Base-by-base conservation (phyloP, 768 basidiomycete species). In the Boletus vermiculosoides region DNA sequence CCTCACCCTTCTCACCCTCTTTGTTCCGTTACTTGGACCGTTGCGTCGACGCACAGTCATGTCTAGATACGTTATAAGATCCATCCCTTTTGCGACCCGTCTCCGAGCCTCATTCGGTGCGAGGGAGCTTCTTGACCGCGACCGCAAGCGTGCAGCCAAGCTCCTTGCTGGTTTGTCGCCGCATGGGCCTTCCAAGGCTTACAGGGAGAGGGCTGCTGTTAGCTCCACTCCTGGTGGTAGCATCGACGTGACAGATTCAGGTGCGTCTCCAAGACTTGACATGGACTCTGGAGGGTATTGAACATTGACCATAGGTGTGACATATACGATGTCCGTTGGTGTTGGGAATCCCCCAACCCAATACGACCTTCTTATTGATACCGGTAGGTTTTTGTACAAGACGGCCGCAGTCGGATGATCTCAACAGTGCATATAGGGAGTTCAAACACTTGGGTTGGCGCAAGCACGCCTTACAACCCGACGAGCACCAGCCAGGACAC, bases 361-460 rank as follows among this genome's bases (percentile, higher is more conserved):
- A 48, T 84, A 77, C 64, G 78, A 68, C 2, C 78, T 87, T 40
- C 74, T 85, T 47, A 83, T 85, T 33, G 83, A 85, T 54, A 86
- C 82, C 1, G 82, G 83, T 78, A 57, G 25, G 73, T 42, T 58
- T 20, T 50, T 37, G 25, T 31, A 22, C 9, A 22, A 48, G 15
- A 16, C 33, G 3, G 20, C 10, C 25, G 46, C 13, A n/a, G 22
- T 25, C 4, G 7, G 5, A 16, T 46, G 40, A 34, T 40, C 54
- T 41, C 12, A 46, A 55, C 39, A n/a, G 42, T 31, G 8, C 20
- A 12, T 34, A 12, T 45, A 73, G 80, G 70, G 61, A 77, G 73
- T 72, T 80, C 73, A 44, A 81, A 82, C 68, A 83, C 80, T 18
- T 86, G 83, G 84, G 64, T 84, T 36, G 83, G 83, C 41, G 84